Percentiles rank a stretch among this genome's conserved stretches.
These are phyloP conservation scores for Solanum clarkiae DNA, from an alignment of 257 asterid genomes.

Conservation along the genomic window DNA sequence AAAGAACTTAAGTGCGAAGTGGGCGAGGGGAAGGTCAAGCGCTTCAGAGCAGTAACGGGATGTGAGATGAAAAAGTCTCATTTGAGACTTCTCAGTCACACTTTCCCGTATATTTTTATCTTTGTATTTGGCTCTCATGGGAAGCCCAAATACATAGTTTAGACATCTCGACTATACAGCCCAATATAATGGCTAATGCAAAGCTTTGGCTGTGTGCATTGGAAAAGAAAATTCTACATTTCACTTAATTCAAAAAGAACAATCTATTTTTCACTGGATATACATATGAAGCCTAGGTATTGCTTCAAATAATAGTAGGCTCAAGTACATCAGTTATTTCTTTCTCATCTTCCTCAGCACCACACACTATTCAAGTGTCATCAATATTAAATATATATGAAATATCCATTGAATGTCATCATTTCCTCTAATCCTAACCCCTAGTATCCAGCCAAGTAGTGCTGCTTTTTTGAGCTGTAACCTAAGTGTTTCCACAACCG, in stretches of 20 bases:
- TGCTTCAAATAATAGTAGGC: neutral
- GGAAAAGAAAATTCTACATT: neutral
- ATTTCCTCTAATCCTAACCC: neutral
- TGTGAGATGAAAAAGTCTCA: neutral
- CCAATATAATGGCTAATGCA: neutral
- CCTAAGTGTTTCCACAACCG: neutral
- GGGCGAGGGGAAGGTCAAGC: neutral
- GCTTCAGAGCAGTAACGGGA: neutral
- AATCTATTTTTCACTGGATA: neutral
- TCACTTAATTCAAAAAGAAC: neutral
- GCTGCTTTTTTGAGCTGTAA: neutral
- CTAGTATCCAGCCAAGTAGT: neutral
- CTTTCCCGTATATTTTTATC: neutral
- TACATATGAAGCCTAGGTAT: neutral
- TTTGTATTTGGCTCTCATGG: neutral
- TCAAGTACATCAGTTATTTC: neutral
- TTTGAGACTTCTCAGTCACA: neutral
- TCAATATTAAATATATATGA: neutral
- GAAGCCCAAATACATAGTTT: neutral
- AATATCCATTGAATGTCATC: neutral
- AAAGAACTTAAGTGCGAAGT: neutral
- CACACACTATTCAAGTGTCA: neutral
- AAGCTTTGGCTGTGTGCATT: neutral
- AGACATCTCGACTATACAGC: neutral
- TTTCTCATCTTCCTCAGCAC: neutral